Evolutionary conservation across 371 early-diverging fungal species (phyloP).

Genomic region (Zopfochytrium polystomum): DNA sequence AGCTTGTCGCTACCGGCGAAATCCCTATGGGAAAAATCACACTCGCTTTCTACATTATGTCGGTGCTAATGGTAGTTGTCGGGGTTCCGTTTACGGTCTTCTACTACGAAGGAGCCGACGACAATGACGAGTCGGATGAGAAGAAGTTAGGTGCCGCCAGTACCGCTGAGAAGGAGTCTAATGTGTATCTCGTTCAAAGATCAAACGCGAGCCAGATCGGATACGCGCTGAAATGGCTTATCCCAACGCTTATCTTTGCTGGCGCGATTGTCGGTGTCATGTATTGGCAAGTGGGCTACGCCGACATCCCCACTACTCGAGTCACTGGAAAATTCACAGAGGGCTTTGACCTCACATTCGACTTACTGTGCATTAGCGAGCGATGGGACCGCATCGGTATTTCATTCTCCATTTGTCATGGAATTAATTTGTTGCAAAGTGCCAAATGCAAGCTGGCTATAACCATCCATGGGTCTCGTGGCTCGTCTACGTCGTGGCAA

Average conservation of each 20-base stretch:
- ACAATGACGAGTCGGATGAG: slow-evolving; percentile 37
- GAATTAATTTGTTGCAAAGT: slow-evolving; percentile 18
- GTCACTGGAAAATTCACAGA: slow-evolving; percentile 28
- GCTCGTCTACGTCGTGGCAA: slow-evolving; percentile 52
- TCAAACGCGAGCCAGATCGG: slow-evolving; percentile 34
- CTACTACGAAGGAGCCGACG: slow-evolving; percentile 58
- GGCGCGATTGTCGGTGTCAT: slow-evolving; percentile 37
- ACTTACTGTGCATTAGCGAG: slow-evolving; percentile 18
- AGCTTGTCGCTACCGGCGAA: slow-evolving; percentile 23
- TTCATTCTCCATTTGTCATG: background rate
- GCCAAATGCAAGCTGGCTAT: slow-evolving; percentile 23
- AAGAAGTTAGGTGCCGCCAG: slow-evolving; percentile 22
- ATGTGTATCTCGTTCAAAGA: slow-evolving; percentile 9
- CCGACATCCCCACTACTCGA: slow-evolving; percentile 32
- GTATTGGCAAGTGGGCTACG: slow-evolving; percentile 49
- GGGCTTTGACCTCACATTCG: slow-evolving; percentile 21
- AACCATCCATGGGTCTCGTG: slow-evolving; percentile 40
- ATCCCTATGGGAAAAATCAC: slow-evolving; percentile 49
- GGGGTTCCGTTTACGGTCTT: slow-evolving; percentile 56
- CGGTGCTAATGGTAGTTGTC: slow-evolving; percentile 41
- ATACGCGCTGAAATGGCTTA: slow-evolving; percentile 54
- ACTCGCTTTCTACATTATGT: slow-evolving; percentile 46
- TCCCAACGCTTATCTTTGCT: slow-evolving; percentile 43
- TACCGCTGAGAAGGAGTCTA: no score
- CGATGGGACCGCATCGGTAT: slow-evolving; percentile 1